Percentiles rank a stretch among this genome's conserved stretches.
These are phyloP conservation scores for Amanita muscaria DNA, from an alignment of 768 basidiomycete genomes.

Conservation along the genomic window DNA sequence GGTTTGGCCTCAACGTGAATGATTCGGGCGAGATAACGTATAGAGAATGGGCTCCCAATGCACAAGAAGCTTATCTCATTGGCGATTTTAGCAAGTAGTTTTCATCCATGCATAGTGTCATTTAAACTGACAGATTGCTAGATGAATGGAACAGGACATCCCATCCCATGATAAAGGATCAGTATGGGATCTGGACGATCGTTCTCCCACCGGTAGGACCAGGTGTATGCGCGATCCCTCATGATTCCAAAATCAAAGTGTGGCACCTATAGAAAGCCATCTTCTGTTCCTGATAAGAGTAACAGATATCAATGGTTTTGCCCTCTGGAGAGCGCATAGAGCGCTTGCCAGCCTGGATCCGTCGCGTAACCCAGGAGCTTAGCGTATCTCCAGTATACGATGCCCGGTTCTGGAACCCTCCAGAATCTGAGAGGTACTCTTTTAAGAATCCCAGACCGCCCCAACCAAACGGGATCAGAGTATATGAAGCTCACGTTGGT, in stretches of 20 bases:
- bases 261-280: constrained; percentile 10
- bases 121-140: constrained; percentile 20
- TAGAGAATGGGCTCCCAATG: constrained; percentile 96
- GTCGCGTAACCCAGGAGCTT: constrained; percentile 91
- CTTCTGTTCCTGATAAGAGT: constrained; percentile 1
- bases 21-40: constrained; percentile 66
- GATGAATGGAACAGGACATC: constrained; percentile 83
- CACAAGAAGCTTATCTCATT: constrained; percentile 70
- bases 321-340: constrained; percentile 77
- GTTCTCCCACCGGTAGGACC: constrained; percentile 54
- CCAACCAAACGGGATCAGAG: constrained; percentile 54
- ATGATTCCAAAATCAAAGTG: constrained; percentile 94
- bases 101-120: constrained; percentile 5
- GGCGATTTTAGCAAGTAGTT: constrained; percentile 89
- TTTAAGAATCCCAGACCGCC: constrained; percentile 76
- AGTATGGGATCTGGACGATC: constrained; percentile 89
- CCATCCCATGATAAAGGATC: constrained; percentile 78
- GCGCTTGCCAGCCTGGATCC: constrained; percentile 90
- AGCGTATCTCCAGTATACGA: constrained; percentile 87
- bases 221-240: constrained; percentile 78
- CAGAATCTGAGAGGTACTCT: constrained; percentile 55
- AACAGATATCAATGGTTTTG: constrained; percentile 86
- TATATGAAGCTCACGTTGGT: constrained; percentile 98
- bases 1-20: constrained; percentile 69
- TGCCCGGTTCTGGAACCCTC: constrained; percentile 98